phyloP scores from a whole-genome alignment of 371 early-diverging fungal species.

The Lichtheimia hyalospora region DNA sequence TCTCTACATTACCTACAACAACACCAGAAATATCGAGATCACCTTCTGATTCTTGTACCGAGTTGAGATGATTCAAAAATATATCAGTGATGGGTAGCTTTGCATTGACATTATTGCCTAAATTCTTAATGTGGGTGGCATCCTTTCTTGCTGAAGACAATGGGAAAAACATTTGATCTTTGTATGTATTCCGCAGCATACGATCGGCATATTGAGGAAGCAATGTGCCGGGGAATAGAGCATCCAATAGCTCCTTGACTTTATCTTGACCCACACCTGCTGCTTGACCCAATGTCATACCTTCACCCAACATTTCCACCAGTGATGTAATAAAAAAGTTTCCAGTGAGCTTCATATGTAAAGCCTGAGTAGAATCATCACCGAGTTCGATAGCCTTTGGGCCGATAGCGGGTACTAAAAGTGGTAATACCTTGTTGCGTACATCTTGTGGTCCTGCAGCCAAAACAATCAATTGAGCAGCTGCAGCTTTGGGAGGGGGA shows the following conservation, averaged over 20 bases:
- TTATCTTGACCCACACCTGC: slow-evolving; percentile 54
- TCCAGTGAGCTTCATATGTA: slow-evolving; percentile 63
- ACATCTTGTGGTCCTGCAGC: slow-evolving; percentile 25
- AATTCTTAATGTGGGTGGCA: slow-evolving; percentile 30
- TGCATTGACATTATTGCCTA: slow-evolving; percentile 27
- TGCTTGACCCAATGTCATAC: slow-evolving; percentile 67
- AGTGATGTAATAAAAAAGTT: slow-evolving; percentile 63
- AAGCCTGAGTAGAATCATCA: slow-evolving; percentile 38
- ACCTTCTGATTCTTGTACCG: slow-evolving; percentile 20
- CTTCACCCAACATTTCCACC: slow-evolving; percentile 68
- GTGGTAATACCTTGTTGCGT: slow-evolving; percentile 15
- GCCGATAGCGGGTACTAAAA: slow-evolving; percentile 36
- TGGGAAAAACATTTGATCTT: slow-evolving; percentile 29
- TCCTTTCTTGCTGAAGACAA: slow-evolving; percentile 37
- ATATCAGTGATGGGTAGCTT: slow-evolving; percentile 25
- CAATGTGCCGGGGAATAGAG: slow-evolving; percentile 48
- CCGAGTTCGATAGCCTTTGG: slow-evolving; percentile 47
- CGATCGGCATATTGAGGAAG: slow-evolving; percentile 31
- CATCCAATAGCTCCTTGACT: slow-evolving; percentile 55
- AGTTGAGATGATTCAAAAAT: slow-evolving; percentile 28
- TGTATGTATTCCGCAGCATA: slow-evolving; percentile 36
- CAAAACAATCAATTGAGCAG: slow-evolving; percentile 29
- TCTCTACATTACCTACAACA: slow-evolving; percentile 26
- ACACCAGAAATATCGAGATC: slow-evolving; percentile 39
- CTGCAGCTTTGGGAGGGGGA: slow-evolving; percentile 32